Evolutionary conservation across 2,329 filamentous ascomycete species (phyloP).

Genomic region (Pseudophaeomoniella oleicola): DNA sequence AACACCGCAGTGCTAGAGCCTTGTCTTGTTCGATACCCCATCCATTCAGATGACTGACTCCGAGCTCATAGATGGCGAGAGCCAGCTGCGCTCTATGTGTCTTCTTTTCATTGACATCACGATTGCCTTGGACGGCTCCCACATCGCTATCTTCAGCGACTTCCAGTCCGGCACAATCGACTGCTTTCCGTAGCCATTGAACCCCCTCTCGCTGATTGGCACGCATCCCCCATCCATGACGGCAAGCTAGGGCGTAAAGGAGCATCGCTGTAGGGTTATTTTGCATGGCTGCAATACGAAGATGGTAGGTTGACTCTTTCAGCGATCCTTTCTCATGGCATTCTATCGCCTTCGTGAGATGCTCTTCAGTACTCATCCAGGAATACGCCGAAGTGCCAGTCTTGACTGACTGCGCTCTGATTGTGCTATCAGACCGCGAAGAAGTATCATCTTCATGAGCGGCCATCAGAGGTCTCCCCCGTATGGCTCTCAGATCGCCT

Average conservation of each 20-base stretch:
- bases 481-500: conserved; percentile 7
- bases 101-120: conserved; percentile 55
- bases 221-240: conserved; percentile 96
- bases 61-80: conserved; percentile 87
- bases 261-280: conserved; percentile 90
- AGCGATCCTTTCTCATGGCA: conserved; percentile 77
- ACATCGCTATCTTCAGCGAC: conserved; percentile 65
- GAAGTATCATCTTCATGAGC: conserved; percentile 31
- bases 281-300: conserved; percentile 73
- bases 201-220: conserved; percentile 82
- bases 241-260: conserved; percentile 82
- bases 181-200: conserved; percentile 80
- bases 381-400: conserved; percentile 14
- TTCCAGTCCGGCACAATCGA: conserved; percentile 68
- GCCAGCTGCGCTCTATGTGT: conserved; percentile 87
- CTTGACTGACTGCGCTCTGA: conserved; percentile 22
- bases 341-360: conserved; percentile 78
- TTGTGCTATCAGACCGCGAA: conserved; percentile 51
- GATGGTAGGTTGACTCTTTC: conserved; percentile 90
- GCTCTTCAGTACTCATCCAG: conserved; percentile 51
- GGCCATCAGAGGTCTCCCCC: conserved; percentile 7
- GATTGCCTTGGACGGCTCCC: conserved; percentile 37
- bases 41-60: conserved; percentile 93
- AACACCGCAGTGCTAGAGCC: conserved; percentile 71
- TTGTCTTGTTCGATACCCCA: conserved; percentile 97